A percentile compares a stretch with the other conserved stretches of the same genome.
These are phyloP conservation scores for Fragaria nilgerrensis DNA, from an alignment of 306 rosid species.

Conservation along the genomic window DNA sequence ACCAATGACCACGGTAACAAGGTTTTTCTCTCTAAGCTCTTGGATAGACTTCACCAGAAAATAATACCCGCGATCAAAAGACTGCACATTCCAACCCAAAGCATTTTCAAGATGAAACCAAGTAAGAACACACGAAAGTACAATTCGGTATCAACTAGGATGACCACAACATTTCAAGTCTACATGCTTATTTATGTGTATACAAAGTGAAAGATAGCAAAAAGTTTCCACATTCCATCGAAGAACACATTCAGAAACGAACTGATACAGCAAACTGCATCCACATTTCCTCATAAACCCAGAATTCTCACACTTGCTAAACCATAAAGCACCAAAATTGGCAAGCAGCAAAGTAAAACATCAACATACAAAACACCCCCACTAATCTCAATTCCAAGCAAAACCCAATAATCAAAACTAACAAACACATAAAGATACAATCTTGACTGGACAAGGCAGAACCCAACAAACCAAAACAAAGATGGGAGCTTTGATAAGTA, in stretches of 20 bases:
- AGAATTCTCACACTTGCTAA: not conserved
- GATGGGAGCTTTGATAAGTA: slow-evolving; percentile 10
- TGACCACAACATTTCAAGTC: not conserved
- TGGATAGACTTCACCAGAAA: slow-evolving; percentile 89
- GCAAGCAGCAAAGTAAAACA: slow-evolving; percentile 1
- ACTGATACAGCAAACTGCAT: not conserved
- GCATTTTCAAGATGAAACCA: not conserved
- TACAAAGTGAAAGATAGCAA: too few relatives aligned
- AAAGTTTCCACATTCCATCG: slow-evolving; percentile 1
- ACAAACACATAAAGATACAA: not conserved
- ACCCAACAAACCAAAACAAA: slow-evolving; percentile 4
- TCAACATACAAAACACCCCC: not conserved
- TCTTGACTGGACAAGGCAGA: not conserved
- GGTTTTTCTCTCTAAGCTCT: slow-evolving; percentile 91
- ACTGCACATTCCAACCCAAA: slow-evolving; percentile 55
- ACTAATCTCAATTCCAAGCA: slow-evolving; percentile 11
- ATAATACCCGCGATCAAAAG: slow-evolving; percentile 96
- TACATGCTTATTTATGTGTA: not conserved
- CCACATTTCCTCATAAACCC: slow-evolving; percentile 6
- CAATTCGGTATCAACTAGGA: not conserved
- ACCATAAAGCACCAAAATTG: not conserved
- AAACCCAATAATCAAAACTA: not conserved
- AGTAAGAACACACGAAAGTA: not conserved
- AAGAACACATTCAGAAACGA: too few relatives aligned
- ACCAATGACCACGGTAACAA: slow-evolving; percentile 92